These are phyloP conservation scores for Beta vulgaris DNA, from an alignment of 148 eudicot genomes.

Conservation along the genomic window DNA sequence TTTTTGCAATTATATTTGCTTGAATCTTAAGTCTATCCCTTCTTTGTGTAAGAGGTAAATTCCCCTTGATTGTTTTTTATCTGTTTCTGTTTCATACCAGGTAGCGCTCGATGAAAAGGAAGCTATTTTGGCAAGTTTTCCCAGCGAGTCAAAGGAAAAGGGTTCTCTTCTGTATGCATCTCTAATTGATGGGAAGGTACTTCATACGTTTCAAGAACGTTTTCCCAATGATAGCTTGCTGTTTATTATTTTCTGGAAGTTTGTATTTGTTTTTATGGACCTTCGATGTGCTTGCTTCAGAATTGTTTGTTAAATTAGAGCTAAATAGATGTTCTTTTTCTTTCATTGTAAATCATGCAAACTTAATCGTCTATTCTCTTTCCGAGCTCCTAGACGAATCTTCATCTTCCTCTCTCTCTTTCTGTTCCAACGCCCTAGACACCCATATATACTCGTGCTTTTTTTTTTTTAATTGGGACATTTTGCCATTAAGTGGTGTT, in stretches of 20 bases:
- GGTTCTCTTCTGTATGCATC: conserved; percentile 66
- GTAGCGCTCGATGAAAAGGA: conserved; percentile 87
- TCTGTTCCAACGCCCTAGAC: too few relatives aligned
- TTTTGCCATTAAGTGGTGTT: too few relatives aligned
- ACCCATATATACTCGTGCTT: too few relatives aligned
- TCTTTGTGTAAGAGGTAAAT: not conserved
- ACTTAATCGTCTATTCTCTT: conserved; percentile 13
- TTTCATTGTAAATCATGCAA: not conserved
- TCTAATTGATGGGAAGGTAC: conserved; percentile 88
- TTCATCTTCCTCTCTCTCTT: too few relatives aligned
- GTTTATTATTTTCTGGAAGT: not conserved
- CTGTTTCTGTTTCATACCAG: conserved; percentile 36
- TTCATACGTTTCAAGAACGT: not conserved
- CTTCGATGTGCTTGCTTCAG: not conserved
- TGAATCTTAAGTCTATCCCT: not conserved
- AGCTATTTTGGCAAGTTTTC: conserved; percentile 69
- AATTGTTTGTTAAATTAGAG: not conserved
- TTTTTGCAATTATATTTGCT: not conserved
- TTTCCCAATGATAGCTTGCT: not conserved
- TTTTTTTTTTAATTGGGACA: too few relatives aligned
- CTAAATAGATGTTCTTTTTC: not conserved
- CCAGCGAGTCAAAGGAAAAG: conserved; percentile 62
- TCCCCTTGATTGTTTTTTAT: not conserved
- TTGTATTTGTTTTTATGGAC: not conserved
- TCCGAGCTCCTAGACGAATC: not conserved